Conservation (phyloP, 306 rosid species). For the Quercus dentata region DNA sequence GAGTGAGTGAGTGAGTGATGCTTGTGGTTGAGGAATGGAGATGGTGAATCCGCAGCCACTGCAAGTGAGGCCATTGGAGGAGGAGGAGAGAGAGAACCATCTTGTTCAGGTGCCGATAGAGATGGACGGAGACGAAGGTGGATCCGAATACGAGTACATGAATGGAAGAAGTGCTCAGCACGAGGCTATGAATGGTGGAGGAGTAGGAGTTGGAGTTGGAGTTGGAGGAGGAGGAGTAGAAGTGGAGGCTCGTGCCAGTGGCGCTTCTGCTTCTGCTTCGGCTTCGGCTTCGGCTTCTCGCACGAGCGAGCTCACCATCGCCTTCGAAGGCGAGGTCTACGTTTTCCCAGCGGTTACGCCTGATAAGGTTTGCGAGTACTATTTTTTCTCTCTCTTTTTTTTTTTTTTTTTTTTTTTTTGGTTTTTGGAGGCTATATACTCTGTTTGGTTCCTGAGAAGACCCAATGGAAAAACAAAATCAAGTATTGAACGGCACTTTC, state of each 20-base stretch:
- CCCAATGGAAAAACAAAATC: background rate
- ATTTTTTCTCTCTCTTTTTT: background rate
- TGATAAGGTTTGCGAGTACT: constrained; percentile 40
- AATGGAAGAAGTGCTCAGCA: constrained; percentile 23
- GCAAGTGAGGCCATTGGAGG: background rate
- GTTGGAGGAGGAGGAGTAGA: background rate
- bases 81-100: background rate
- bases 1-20: background rate
- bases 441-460: background rate
- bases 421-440: no score
- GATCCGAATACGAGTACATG: constrained; percentile 1
- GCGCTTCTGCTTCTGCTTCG: constrained; percentile 2
- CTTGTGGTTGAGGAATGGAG: background rate
- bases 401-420: background rate
- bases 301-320: constrained; percentile 64
- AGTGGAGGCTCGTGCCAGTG: constrained; percentile 15
- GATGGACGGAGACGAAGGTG: constrained; percentile 22
- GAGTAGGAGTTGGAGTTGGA: background rate
- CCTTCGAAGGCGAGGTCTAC: constrained; percentile 71
- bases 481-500: background rate
- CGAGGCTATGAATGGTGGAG: constrained; percentile 21
- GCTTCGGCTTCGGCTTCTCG: constrained; percentile 23
- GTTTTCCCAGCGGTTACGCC: constrained; percentile 75
- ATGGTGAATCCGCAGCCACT: constrained; percentile 5
- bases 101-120: constrained; percentile 10